Percentiles rank a stretch among this genome's conserved stretches.
phyloP scores from a whole-genome alignment of 306 rosid genomes.

The Dryas drummondii region DNA sequence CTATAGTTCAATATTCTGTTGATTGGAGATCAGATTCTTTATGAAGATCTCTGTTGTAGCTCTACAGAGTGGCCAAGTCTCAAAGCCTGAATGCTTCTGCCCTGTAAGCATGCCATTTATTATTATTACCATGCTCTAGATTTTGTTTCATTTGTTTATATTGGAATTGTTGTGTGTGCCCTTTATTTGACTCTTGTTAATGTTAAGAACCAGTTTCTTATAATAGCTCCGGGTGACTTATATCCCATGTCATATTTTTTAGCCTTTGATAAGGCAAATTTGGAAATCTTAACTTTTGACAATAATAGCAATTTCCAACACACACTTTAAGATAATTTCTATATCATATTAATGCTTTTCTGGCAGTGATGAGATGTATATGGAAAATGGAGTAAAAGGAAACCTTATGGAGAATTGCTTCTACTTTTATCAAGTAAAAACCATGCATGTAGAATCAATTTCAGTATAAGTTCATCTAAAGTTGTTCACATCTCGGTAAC shows the following conservation, averaged over 20 bases:
- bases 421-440: neutral
- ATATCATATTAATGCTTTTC: neutral
- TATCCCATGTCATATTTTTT: constrained; percentile 42
- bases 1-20: constrained; percentile 29
- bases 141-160: constrained; percentile 72
- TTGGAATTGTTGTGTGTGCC: constrained; percentile 66
- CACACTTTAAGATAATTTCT: constrained; percentile 1
- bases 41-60: constrained; percentile 42
- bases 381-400: neutral
- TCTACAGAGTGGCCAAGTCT: constrained; percentile 36
- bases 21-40: constrained; percentile 31
- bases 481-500: neutral
- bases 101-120: constrained; percentile 82
- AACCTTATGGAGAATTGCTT: neutral
- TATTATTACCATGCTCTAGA: constrained; percentile 57
- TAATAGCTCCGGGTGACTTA: constrained; percentile 47
- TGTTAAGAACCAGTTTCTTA: constrained; percentile 43
- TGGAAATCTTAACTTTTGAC: constrained; percentile 30
- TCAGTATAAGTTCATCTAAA: neutral
- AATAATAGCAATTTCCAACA: constrained; percentile 5
- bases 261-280: constrained; percentile 38
- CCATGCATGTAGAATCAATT: neutral
- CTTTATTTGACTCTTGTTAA: constrained; percentile 30
- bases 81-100: constrained; percentile 74
- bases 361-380: constrained; percentile 9